Evolutionary conservation across 2,329 filamentous ascomycete genomes (phyloP).

Genomic region (Colletotrichum sublineola): DNA sequence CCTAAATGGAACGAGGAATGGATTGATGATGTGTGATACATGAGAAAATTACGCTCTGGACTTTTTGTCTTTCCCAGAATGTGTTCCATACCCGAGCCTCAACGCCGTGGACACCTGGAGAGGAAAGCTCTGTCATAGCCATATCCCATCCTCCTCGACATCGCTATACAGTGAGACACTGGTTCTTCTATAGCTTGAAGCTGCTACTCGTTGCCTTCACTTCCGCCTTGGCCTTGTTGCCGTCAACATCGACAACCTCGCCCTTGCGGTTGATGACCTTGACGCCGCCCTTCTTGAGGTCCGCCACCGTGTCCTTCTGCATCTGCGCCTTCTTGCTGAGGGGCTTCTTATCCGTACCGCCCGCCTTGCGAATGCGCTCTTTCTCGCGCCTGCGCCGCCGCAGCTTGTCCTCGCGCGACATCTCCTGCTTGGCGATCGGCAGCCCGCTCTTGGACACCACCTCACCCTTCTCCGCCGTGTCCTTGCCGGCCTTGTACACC

Average conservation of each 20-base stretch:
- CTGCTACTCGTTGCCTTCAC: constrained; percentile 67
- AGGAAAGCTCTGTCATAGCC: background rate
- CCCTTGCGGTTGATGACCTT: constrained; percentile 94
- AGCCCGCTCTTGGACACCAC: constrained; percentile 82
- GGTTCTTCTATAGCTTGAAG: constrained; percentile 69
- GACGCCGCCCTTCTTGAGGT: constrained; percentile 87
- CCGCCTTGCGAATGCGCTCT: constrained; percentile 82
- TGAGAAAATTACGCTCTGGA: constrained; percentile 21
- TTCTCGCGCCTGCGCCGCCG: constrained; percentile 84
- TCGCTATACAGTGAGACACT: background rate
- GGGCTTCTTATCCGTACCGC: constrained; percentile 61
- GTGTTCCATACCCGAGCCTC: constrained; percentile 15
- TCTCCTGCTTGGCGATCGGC: constrained; percentile 85
- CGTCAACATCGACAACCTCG: constrained; percentile 85
- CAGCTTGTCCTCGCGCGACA: constrained; percentile 87
- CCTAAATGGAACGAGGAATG: background rate
- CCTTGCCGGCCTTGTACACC: constrained; percentile 85
- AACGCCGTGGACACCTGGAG: constrained; percentile 22
- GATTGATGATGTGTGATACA: constrained; percentile 28
- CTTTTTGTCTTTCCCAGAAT: constrained; percentile 1
- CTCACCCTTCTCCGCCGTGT: constrained; percentile 74
- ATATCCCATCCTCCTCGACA: background rate
- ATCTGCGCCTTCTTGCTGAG: constrained; percentile 69
- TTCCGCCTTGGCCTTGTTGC: constrained; percentile 75
- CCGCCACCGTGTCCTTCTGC: constrained; percentile 67